These are phyloP conservation scores for Acacia pycnantha DNA, from an alignment of 331 rosid genomes.

Conservation along the genomic window DNA sequence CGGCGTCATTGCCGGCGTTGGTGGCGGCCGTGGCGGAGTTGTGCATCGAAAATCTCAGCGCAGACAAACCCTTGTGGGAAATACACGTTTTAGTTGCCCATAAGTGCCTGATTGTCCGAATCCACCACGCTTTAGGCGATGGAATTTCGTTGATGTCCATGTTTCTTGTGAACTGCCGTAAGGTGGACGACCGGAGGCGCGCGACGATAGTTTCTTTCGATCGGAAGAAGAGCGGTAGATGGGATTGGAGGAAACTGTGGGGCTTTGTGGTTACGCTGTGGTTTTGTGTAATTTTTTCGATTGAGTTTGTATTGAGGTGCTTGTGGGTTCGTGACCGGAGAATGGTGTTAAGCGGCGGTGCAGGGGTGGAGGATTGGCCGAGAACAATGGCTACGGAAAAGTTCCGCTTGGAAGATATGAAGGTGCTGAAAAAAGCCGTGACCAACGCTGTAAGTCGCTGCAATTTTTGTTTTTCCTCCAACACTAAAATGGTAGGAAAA, in stretches of 20 bases:
- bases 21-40: constrained; percentile 64
- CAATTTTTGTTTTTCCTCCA: not conserved
- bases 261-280: constrained; percentile 28
- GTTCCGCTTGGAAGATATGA: constrained; percentile 65
- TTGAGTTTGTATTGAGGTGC: constrained; percentile 45
- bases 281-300: constrained; percentile 46
- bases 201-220: constrained; percentile 23
- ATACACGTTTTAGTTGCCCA: constrained; percentile 63
- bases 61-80: constrained; percentile 86
- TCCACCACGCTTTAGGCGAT: constrained; percentile 85
- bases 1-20: no score
- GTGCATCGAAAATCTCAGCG: constrained; percentile 32
- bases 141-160: constrained; percentile 83
- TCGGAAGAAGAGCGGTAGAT: not conserved
- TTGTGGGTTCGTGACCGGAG: constrained; percentile 62
- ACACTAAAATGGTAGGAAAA: not conserved
- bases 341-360: constrained; percentile 61
- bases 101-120: constrained; percentile 56
- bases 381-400: constrained; percentile 71
- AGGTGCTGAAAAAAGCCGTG: constrained; percentile 54
- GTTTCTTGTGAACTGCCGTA: constrained; percentile 63
- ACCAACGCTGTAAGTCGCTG: constrained; percentile 43
- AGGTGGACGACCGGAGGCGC: constrained; percentile 32
- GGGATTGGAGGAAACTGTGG: constrained; percentile 2
- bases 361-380: constrained; percentile 88